Base-by-base conservation (phyloP, 1,139 yeast genomes). In the Sugiyamaella pinicola region DNA sequence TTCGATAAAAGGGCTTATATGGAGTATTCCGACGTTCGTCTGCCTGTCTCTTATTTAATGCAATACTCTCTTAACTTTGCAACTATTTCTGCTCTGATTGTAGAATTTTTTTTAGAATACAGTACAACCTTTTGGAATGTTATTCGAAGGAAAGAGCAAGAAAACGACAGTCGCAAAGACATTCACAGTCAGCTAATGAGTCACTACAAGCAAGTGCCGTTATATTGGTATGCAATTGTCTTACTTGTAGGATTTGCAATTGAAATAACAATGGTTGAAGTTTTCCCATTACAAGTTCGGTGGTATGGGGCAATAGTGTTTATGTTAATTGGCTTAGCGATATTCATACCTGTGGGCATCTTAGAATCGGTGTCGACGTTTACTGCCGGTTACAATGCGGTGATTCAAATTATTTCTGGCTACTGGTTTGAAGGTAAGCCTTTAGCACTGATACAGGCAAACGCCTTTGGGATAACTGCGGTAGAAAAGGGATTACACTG, bases 391-490 rank as follows among this genome's bases (percentile, higher is more conserved):
- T 72, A 83, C 58, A 81, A 81, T 58, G 83, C 83, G 8, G 69
- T 83, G 1, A 64, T 82, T 42, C 79, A 74, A 60, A 74, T 85
- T 5, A 74, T 79, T 21, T 78, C 84, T 22, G 87, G 88, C 28
- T 81, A 82, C 59, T 82, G 84, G n/a, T 61, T 82, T 47, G 85
- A 84, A 35, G 85, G 85, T 54, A 81, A 82, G 56, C 85, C 84
- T 33, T 68, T 74, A 52, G 86, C 87, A 2, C 69, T 82, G 58
- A 81, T 78, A 74, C 74, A 77, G 45, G 70, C 81, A 45, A 81
- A 80, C 65, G 79, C 83, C 1, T 74, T 74, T 58, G 87, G 86
- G 39, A 77, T 76, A 61, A 81, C 80, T 64, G 80, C 82, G 58
- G 82, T 78, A 66, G 79, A 79, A 2, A 85, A 82, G 66, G 84